A percentile compares a stretch with the other conserved stretches of the same genome.
Evolutionary conservation across 371 early-diverging fungal species (phyloP).

Genomic region (Dinochytrium kinnereticum): DNA sequence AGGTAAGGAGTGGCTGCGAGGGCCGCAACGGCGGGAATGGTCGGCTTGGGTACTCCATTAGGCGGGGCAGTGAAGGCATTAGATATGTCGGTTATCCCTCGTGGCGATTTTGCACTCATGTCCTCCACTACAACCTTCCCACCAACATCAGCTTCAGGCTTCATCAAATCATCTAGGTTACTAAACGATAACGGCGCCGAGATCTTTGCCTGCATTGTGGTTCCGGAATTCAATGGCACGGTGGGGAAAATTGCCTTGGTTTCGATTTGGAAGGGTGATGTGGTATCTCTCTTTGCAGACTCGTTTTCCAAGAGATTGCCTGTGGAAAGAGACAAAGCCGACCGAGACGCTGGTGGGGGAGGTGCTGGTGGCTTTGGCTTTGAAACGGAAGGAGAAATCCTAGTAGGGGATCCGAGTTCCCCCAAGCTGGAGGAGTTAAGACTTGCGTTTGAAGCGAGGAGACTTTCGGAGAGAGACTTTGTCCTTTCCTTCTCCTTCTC

Average conservation of each 20-base stretch:
- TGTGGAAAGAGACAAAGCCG: background rate
- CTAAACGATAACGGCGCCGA: background rate
- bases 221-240: background rate
- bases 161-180: background rate
- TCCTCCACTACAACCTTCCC: background rate
- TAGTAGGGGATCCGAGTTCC: background rate
- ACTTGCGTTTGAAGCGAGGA: background rate
- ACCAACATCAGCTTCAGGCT: background rate
- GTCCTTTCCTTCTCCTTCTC: constrained; percentile 36
- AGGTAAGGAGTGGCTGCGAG: constrained; percentile 9
- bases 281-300: constrained; percentile 19
- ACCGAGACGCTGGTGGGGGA: constrained; percentile 39
- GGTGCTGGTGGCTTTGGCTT: constrained; percentile 40
- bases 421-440: background rate
- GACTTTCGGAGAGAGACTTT: constrained; percentile 1
- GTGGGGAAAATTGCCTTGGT: no score
- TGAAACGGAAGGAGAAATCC: background rate
- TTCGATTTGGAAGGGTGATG: background rate
- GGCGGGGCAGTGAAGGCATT: constrained; percentile 4
- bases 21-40: constrained; percentile 12
- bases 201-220: background rate
- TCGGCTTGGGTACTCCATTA: constrained; percentile 10
- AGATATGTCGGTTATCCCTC: background rate
- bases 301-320: background rate
- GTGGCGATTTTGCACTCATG: background rate